A percentile compares a stretch with the other conserved stretches of the same genome.
Conservation (phyloP, 225 moss, liverwort and hornwort genomes). For the Bryoerythrophyllum caledonicum region DNA sequence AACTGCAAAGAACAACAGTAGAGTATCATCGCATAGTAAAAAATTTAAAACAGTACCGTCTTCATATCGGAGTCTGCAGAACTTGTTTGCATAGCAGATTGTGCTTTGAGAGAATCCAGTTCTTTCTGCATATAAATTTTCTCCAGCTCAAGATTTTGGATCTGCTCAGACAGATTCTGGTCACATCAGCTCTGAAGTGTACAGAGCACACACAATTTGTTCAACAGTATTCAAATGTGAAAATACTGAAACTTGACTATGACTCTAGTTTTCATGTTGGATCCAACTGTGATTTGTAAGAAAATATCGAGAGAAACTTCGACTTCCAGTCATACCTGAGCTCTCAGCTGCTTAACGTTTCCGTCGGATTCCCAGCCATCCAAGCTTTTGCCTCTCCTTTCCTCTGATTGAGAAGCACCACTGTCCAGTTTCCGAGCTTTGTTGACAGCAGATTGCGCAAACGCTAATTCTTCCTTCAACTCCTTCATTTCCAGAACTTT, state of each 20-base stretch:
- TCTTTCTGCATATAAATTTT: conserved; percentile 83
- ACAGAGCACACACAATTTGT: background rate
- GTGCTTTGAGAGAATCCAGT: conserved; percentile 58
- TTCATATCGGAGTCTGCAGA: conserved; percentile 38
- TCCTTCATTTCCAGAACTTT: conserved; percentile 64
- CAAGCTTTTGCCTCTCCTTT: conserved; percentile 63
- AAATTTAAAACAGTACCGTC: conserved; percentile 43
- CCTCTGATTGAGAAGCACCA: conserved; percentile 37
- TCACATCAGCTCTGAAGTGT: conserved; percentile 9
- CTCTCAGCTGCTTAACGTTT: conserved; percentile 52
- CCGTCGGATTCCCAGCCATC: conserved; percentile 59
- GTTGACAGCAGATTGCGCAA: conserved; percentile 41
- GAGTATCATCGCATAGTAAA: conserved; percentile 6
- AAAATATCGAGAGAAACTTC: background rate
- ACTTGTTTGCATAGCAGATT: conserved; percentile 44
- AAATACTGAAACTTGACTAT: background rate
- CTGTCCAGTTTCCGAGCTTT: conserved; percentile 54
- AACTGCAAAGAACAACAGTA: background rate
- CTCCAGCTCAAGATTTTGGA: conserved; percentile 66
- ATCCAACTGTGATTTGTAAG: background rate
- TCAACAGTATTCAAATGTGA: background rate
- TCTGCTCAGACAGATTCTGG: conserved; percentile 35
- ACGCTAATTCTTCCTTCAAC: conserved; percentile 57
- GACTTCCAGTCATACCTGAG: conserved; percentile 55
- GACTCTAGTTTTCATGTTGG: background rate